Percentiles rank a stretch among this genome's conserved stretches.
These are phyloP conservation scores for Lactarius quietus DNA, from an alignment of 768 basidiomycete genomes.

Conservation along the genomic window DNA sequence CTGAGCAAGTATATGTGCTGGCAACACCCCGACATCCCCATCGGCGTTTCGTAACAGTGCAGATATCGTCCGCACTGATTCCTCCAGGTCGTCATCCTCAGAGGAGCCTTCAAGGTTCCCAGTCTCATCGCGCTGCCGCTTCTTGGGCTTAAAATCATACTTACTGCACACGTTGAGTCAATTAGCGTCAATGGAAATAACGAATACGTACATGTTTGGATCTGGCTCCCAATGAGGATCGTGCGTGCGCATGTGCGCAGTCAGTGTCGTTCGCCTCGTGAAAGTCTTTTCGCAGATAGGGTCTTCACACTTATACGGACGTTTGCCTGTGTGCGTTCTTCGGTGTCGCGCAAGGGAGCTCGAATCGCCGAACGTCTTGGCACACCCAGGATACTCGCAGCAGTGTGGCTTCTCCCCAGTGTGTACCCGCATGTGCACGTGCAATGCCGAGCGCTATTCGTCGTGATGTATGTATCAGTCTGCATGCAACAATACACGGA, in stretches of 20 bases:
- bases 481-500: constrained; percentile 17
- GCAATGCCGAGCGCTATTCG: constrained; percentile 77
- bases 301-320: constrained; percentile 84
- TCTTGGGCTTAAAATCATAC: constrained; percentile 77
- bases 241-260: constrained; percentile 84
- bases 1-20: constrained; percentile 11
- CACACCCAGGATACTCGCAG: constrained; percentile 86
- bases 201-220: constrained; percentile 63
- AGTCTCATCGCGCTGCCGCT: constrained; percentile 44
- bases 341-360: constrained; percentile 90
- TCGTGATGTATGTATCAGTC: constrained; percentile 15
- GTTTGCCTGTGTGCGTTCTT: constrained; percentile 82
- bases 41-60: constrained; percentile 57
- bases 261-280: constrained; percentile 79
- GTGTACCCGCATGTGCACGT: constrained; percentile 85
- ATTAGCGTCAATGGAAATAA: constrained; percentile 7
- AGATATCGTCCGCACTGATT: constrained; percentile 72
- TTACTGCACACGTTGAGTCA: constrained; percentile 43
- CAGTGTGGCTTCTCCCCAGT: constrained; percentile 91
- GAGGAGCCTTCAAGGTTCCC: constrained; percentile 33
- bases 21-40: constrained; percentile 18
- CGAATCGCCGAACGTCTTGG: constrained; percentile 87
- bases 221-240: constrained; percentile 84
- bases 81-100: constrained; percentile 61
- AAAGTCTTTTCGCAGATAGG: constrained; percentile 84